Evolutionary conservation across 345 rosid species (phyloP).

Genomic region (Lepidium didymum): DNA sequence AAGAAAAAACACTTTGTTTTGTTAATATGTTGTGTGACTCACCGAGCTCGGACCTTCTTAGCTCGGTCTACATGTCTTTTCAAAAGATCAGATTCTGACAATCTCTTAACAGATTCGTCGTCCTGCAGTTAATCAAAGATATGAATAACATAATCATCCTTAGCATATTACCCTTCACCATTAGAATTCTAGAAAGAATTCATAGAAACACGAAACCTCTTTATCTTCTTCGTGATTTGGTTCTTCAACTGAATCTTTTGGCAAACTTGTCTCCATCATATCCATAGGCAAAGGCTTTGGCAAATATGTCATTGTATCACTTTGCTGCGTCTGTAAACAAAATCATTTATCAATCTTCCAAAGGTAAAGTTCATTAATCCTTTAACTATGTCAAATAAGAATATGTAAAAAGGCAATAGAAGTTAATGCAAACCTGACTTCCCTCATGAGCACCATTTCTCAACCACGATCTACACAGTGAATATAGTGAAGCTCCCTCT

Average conservation of each 20-base stretch:
- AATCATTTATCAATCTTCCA: not conserved
- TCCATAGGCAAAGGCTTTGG: conserved; percentile 71
- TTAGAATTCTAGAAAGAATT: not conserved
- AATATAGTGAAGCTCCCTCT: conserved; percentile 72
- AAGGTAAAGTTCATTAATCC: not conserved
- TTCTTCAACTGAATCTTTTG: conserved; percentile 38
- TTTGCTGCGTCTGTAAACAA: conserved; percentile 45
- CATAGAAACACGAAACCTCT: conserved; percentile 39
- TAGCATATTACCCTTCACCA: not conserved
- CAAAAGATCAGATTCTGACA: conserved; percentile 62
- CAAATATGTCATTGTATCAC: conserved; percentile 47
- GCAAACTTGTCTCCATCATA: conserved; percentile 29
- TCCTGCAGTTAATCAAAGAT: conserved; percentile 35
- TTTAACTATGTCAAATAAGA: not conserved
- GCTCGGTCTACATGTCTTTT: conserved; percentile 65
- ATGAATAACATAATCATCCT: not conserved
- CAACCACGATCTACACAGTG: conserved; percentile 90
- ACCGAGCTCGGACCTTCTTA: conserved; percentile 71
- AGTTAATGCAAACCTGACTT: conserved; percentile 42
- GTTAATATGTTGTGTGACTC: conserved; percentile 16
- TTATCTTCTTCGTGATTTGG: conserved; percentile 34
- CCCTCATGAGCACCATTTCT: conserved; percentile 76
- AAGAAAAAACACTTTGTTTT: not conserved
- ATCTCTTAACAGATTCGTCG: conserved; percentile 43
- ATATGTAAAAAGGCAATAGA: not conserved